Conservation (phyloP, 352 stramenopile genomes). For the Phytophthora pini region DNA sequence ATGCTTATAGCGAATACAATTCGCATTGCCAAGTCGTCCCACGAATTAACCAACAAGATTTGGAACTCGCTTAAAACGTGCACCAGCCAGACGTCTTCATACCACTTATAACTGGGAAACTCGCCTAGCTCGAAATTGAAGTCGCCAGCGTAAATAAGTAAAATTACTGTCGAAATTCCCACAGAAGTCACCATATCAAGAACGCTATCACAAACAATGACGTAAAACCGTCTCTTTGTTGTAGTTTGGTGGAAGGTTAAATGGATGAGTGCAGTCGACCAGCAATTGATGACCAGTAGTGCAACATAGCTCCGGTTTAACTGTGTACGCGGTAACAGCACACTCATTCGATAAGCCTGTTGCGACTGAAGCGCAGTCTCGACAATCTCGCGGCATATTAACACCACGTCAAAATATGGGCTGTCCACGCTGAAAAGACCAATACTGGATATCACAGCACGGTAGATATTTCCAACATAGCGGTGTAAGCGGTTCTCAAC, state of each 20-base stretch:
- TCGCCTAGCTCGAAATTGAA: slow-evolving; percentile 17
- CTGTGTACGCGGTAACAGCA: slow-evolving; percentile 13
- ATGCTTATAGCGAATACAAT: slow-evolving; percentile 28
- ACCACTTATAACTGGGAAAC: slow-evolving; percentile 34
- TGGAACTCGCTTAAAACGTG: slow-evolving; percentile 43
- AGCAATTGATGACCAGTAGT: slow-evolving; percentile 37
- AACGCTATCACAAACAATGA: slow-evolving; percentile 26
- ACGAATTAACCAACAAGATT: slow-evolving; percentile 35
- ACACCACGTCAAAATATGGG: slow-evolving; percentile 21
- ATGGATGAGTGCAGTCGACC: slow-evolving; percentile 29
- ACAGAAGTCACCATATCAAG: slow-evolving; percentile 42
- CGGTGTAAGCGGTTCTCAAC: not conserved
- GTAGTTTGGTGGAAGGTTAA: slow-evolving; percentile 6
- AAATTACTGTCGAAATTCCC: slow-evolving; percentile 22
- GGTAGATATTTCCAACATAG: not conserved
- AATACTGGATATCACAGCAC: slow-evolving; percentile 1
- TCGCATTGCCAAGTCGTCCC: slow-evolving; percentile 21
- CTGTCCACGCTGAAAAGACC: slow-evolving; percentile 22
- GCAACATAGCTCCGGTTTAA: slow-evolving; percentile 30
- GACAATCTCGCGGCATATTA: slow-evolving; percentile 21
- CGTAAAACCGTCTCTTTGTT: slow-evolving; percentile 28
- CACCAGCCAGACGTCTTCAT: slow-evolving; percentile 39
- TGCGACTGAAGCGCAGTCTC: slow-evolving; percentile 28
- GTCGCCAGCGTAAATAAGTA: slow-evolving; percentile 16
- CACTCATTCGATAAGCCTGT: slow-evolving; percentile 35